These are phyloP conservation scores for Quercus lobata DNA, from an alignment of 331 rosid genomes.

Conservation along the genomic window DNA sequence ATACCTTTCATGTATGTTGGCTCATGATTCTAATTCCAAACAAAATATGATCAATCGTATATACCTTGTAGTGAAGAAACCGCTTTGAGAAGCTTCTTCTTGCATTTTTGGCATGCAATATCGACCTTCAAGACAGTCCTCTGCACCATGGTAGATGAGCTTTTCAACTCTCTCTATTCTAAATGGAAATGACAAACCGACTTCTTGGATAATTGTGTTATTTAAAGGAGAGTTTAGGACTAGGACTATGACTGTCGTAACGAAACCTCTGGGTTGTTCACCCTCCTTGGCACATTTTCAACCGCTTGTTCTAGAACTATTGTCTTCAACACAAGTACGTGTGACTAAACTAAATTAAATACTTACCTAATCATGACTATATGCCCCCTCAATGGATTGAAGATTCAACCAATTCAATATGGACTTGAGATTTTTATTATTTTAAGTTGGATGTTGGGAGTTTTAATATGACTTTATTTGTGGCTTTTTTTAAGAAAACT, in stretches of 20 bases:
- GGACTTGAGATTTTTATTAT: too few relatives aligned
- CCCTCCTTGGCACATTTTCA: slow-evolving; percentile 2
- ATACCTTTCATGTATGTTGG: too few relatives aligned
- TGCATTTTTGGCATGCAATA: slow-evolving; percentile 47
- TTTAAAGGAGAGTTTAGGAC: neutral
- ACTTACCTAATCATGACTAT: neutral
- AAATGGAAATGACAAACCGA: neutral
- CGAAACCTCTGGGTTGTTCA: neutral
- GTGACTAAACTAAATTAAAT: neutral
- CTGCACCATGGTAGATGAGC: slow-evolving; percentile 37
- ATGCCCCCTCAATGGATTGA: neutral
- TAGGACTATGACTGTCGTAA: neutral
- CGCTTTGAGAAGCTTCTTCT: slow-evolving; percentile 48
- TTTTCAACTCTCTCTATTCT: neutral
- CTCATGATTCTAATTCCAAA: neutral
- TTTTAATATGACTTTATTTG: neutral
- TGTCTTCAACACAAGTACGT: neutral
- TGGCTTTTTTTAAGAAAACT: neutral
- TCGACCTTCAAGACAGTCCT: slow-evolving; percentile 54
- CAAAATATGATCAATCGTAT: neutral
- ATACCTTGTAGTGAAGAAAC: slow-evolving; percentile 52
- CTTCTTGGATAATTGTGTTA: neutral
- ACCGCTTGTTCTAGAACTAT: neutral
- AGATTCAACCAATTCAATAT: too few relatives aligned
- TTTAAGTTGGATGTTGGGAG: neutral